Conservation (phyloP, 371 early-diverging fungal species). For the Haplosporangium sp. region DNA sequence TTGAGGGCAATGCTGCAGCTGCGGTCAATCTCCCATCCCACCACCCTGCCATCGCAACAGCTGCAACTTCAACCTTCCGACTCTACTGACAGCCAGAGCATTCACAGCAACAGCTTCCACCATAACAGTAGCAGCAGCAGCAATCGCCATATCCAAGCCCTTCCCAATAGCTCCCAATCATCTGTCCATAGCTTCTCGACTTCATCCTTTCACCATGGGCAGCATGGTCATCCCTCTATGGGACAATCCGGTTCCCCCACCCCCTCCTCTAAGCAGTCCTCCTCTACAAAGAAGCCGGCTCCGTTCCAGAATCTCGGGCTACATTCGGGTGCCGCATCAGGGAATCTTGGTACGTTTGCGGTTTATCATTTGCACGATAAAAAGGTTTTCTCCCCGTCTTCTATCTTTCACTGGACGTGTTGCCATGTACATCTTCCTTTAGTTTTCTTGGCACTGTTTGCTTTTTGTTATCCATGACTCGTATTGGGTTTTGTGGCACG, state of each 20-base stretch:
- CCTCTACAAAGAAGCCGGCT: conserved; percentile 3
- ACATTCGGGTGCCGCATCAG: conserved; percentile 65
- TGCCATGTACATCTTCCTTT: too few species aligned
- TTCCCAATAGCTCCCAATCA: neutral
- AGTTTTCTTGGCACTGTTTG: too few species aligned
- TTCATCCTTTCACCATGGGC: conserved; percentile 4
- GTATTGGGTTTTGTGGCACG: too few species aligned
- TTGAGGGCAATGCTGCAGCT: conserved; percentile 48
- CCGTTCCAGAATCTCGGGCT: conserved; percentile 13
- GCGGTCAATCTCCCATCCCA: conserved; percentile 18
- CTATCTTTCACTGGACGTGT: too few species aligned
- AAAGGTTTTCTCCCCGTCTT: neutral
- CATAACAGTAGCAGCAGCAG: neutral
- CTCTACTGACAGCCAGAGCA: neutral
- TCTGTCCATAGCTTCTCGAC: conserved; percentile 13
- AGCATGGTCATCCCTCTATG: neutral
- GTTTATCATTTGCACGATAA: conserved; percentile 3
- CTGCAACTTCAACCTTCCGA: neutral
- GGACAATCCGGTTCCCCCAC: neutral
- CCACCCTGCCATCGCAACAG: neutral
- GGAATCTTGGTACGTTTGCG: conserved; percentile 64
- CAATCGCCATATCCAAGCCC: neutral
- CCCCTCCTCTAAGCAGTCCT: neutral
- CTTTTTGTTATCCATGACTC: too few species aligned
- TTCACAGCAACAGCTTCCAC: neutral